Percentiles rank a stretch among this genome's conserved stretches.
Evolutionary conservation across 148 eudicot genomes (phyloP).

Genomic region (Rhododendron griersonianum): DNA sequence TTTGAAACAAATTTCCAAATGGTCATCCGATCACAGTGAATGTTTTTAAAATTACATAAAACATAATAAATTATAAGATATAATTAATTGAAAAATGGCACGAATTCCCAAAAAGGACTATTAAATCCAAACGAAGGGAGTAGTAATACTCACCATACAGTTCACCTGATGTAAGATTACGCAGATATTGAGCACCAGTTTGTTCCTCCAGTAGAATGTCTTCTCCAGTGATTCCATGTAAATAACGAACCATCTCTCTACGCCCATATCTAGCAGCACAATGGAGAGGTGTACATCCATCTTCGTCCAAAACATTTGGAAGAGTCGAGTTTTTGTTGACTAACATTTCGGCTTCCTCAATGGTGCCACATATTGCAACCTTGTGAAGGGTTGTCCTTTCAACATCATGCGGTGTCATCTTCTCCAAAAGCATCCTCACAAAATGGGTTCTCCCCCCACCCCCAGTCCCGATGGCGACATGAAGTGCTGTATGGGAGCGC

Average conservation of each 20-base stretch:
- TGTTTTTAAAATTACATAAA: too few relatives aligned
- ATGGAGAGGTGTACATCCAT: not conserved
- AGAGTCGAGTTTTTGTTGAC: not conserved
- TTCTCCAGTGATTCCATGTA: not conserved
- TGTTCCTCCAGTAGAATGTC: not conserved
- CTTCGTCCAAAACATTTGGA: not conserved
- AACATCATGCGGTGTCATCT: not conserved
- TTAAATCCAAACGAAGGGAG: too few relatives aligned
- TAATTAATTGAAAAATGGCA: too few relatives aligned
- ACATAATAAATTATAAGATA: too few relatives aligned
- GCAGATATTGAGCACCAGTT: not conserved
- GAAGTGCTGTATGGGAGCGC: not conserved
- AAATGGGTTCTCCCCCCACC: not conserved
- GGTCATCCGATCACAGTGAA: too few relatives aligned
- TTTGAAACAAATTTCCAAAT: too few relatives aligned
- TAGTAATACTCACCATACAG: not conserved
- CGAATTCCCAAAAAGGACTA: too few relatives aligned
- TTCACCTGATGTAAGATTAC: fast-evolving
- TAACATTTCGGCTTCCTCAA: constrained; percentile 1
- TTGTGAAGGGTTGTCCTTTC: not conserved
- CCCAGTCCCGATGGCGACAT: not conserved
- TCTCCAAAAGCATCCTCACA: not conserved
- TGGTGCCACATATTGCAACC: not conserved
- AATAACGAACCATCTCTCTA: not conserved
- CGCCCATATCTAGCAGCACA: not conserved